phyloP scores from a whole-genome alignment of 768 basidiomycete genomes.

The Mycena belliarum region DNA sequence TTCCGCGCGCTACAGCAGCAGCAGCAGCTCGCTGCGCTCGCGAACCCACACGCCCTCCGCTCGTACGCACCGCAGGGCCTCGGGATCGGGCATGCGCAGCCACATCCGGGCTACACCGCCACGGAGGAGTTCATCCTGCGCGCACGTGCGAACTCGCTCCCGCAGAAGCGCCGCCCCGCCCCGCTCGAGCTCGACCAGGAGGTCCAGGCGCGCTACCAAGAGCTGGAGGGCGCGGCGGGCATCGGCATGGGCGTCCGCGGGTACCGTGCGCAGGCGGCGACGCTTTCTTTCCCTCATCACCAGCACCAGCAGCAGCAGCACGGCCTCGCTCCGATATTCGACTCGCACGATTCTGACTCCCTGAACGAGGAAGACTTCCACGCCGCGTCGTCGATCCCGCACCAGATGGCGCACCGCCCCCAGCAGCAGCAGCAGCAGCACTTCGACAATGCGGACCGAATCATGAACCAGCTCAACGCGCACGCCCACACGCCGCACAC shows the following conservation, averaged over 20 bases:
- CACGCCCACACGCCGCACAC: constrained; percentile 12
- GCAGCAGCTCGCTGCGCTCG: constrained; percentile 6
- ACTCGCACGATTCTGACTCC: constrained; percentile 22
- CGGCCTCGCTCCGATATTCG: constrained; percentile 23
- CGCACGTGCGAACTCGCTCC: constrained; percentile 42
- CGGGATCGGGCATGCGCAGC: constrained; percentile 9
- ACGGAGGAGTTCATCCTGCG: constrained; percentile 71
- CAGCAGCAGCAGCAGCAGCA: constrained; percentile 10
- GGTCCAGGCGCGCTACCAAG: constrained; percentile 18
- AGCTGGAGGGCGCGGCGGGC: constrained; percentile 26
- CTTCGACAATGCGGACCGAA: constrained; percentile 4
- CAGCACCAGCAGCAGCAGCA: constrained; percentile 27
- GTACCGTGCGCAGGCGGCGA: constrained; percentile 42
- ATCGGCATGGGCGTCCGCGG: constrained; percentile 44
- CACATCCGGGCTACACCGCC: constrained; percentile 61
- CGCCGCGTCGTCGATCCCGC: constrained; percentile 9
- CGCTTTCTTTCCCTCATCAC: constrained; percentile 27
- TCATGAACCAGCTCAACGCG: constrained; percentile 8
- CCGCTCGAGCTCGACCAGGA: constrained; percentile 35
- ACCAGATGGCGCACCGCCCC: constrained; percentile 13
- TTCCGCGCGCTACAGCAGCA: constrained; percentile 19
- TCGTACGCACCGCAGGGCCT: constrained; percentile 11
- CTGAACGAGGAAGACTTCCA: constrained; percentile 43
- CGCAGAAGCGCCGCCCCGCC: constrained; percentile 32
- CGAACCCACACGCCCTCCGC: neutral